Conservation (phyloP, 1,284 basidiomycete genomes). For the Ustilago loliicola region DNA sequence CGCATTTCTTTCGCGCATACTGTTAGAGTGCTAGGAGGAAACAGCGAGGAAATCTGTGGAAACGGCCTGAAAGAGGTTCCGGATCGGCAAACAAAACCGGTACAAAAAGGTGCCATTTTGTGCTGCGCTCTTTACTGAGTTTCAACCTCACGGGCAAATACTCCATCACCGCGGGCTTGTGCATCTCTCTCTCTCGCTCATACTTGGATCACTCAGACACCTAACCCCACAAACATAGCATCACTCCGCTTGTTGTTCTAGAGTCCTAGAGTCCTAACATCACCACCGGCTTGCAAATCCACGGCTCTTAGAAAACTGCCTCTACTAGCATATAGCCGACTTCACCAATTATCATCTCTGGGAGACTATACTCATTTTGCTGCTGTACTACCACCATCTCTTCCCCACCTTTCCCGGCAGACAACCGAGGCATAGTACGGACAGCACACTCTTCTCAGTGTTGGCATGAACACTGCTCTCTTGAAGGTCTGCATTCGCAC, state of each 20-base stretch:
- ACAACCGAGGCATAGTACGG: neutral
- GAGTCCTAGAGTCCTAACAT: no score
- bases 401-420: neutral
- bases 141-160: neutral
- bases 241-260: neutral
- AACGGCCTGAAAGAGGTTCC: neutral
- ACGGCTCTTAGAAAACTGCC: neutral
- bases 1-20: no score
- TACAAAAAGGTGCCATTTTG: constrained; percentile 1
- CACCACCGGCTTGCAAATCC: no score
- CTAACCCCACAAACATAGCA: neutral
- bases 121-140: neutral
- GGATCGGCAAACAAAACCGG: constrained; percentile 22
- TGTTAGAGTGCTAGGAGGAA: neutral
- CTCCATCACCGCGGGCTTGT: neutral
- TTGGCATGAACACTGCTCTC: no score
- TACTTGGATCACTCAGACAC: neutral
- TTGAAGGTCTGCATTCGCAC: neutral
- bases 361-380: neutral
- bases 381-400: neutral
- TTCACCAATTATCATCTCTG: no score
- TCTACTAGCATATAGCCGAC: neutral
- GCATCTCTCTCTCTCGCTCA: neutral
- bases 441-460: no score
- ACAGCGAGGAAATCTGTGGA: neutral